Conservation (phyloP, 371 early-diverging fungal species). For the Mucor piriformis region DNA sequence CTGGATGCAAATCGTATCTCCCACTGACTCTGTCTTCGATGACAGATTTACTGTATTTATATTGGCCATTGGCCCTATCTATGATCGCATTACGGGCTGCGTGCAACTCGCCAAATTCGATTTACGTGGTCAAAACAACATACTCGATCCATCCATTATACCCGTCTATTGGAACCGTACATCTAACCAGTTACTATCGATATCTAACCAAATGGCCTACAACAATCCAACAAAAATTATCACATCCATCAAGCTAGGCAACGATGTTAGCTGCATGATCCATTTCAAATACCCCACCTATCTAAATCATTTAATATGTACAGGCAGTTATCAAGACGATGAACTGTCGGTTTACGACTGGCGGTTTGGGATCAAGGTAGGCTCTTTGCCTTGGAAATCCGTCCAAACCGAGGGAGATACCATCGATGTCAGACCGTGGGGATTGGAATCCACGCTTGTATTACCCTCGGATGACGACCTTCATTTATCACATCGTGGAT, state of each 20-base stretch:
- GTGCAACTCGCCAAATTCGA: constrained; percentile 29
- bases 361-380: constrained; percentile 42
- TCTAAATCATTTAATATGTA: constrained; percentile 36
- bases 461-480: constrained; percentile 24
- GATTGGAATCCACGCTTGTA: constrained; percentile 46
- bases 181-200: neutral
- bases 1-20: constrained; percentile 27
- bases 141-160: constrained; percentile 27
- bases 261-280: constrained; percentile 33
- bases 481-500: constrained; percentile 17
- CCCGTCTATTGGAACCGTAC: constrained; percentile 25
- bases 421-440: constrained; percentile 41
- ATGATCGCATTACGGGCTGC: constrained; percentile 24
- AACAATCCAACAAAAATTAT: constrained; percentile 13
- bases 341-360: constrained; percentile 36
- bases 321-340: constrained; percentile 33
- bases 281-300: constrained; percentile 36
- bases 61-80: constrained; percentile 29
- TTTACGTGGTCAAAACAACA: constrained; percentile 17
- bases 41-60: constrained; percentile 26
- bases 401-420: neutral
- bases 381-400: constrained; percentile 39
- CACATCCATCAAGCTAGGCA: constrained; percentile 19
- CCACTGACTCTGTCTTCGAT: constrained; percentile 13
- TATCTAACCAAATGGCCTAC: neutral